Base-by-base conservation (phyloP, 306 rosid species). In the Casuarina glauca region DNA sequence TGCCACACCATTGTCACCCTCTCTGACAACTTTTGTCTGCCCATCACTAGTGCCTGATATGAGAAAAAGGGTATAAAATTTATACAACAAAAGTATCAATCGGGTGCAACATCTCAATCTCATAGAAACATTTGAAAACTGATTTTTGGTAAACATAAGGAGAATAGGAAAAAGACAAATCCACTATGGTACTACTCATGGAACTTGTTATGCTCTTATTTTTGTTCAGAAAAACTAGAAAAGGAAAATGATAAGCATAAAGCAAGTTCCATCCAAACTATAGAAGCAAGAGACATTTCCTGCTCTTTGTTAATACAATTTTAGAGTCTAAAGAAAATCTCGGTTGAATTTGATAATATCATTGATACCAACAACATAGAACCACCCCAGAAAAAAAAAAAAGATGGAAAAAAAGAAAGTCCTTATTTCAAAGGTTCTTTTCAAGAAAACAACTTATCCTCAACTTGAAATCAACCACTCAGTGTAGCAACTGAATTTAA, bases 1-100 rank as follows among this genome's bases (percentile, higher is more conserved):
- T 53, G 98, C 98, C 73, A 95, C 91, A 70, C 97, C 98, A 81
- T 91, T 92, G 85, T 95, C 98, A 74, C 97, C 98, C 86, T 95
- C 98, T 86, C 98, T 92, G 67, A 92, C 82, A 70, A 95, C 87
- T 78, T 92, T 95, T 68, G 98, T 94, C 87, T 95, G 98, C 66
- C 97, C 98, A 68, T 92, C 91, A 82, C 88, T 88, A 72, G 95
- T 84, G 86, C 98, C 98, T 95, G 97, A 77, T 80, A 69, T 66
- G 80, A 19, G 81, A 74, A 51, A 12, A 61, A 78, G 73, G 66
- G 76, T 74, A 53, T 15, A 53, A 20, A 52, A 66, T 3, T 70
- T 35, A 42, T 61, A 73, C 42, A 9, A 79, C 32, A 62, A 16
- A 19, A 49, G 26, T 43, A 67, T 42, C 57, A 44, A 49, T 49